phyloP scores from a whole-genome alignment of 192 early-diverging fungal species.

The Coemansia javaensis region DNA sequence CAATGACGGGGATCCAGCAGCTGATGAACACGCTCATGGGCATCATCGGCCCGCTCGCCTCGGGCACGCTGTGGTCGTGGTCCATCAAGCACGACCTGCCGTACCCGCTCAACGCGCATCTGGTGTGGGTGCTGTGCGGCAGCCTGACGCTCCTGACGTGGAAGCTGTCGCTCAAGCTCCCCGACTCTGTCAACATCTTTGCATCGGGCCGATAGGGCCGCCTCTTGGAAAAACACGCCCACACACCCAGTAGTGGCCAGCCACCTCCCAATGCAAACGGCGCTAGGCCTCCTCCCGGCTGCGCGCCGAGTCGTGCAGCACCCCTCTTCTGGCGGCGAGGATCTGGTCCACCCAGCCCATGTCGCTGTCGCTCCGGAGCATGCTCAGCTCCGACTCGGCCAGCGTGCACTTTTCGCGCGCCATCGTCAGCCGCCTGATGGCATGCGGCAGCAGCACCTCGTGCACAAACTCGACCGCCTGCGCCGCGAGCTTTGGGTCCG shows the following conservation, averaged over 20 bases:
- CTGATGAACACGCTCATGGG: constrained; percentile 8
- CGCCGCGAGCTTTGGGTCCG: neutral
- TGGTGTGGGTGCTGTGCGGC: constrained; percentile 28
- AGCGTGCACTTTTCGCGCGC: constrained; percentile 33
- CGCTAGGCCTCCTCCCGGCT: no score
- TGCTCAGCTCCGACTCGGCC: constrained; percentile 25
- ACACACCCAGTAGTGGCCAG: no score
- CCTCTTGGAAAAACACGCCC: no score
- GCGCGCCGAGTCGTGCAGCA: no score
- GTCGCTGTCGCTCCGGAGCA: constrained; percentile 20
- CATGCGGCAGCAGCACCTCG: constrained; percentile 46
- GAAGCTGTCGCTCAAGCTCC: constrained; percentile 12
- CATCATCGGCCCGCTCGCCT: constrained; percentile 23
- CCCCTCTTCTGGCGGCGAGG: constrained; percentile 29
- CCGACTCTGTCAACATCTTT: constrained; percentile 35
- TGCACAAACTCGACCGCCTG: constrained; percentile 32
- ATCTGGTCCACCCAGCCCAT: constrained; percentile 45
- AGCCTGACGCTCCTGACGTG: constrained; percentile 2
- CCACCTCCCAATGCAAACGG: no score
- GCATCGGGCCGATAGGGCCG: constrained; percentile 15
- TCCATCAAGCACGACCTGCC: constrained; percentile 31
- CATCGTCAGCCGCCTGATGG: constrained; percentile 31
- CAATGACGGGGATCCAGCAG: constrained; percentile 41
- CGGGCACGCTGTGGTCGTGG: constrained; percentile 30
- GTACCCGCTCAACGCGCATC: constrained; percentile 35